Evolutionary conservation across 768 basidiomycete species (phyloP), one percentile per base, ranked within the genome.

Genomic region (Mycena rebaudengoi): DNA sequence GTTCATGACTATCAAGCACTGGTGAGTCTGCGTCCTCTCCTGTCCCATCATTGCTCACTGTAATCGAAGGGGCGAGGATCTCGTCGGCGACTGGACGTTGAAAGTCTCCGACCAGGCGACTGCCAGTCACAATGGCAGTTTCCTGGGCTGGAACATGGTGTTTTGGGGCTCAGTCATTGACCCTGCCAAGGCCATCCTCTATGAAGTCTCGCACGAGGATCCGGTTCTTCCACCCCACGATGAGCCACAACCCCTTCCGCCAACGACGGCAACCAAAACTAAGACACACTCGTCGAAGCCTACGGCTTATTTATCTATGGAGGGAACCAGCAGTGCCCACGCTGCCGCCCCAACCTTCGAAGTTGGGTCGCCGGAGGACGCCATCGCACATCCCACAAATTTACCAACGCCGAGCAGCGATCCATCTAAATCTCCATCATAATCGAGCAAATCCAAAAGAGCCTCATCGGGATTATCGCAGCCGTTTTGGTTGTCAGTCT

Each of bases 1-100:
- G n/a, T 99, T 99, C 73, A 99, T 98, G 96, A 88, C 88, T 25
- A 86, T 99, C 52, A 99, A 99, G 76, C 98, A 99, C 72, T 99
- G 98, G 97, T 97, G 62, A 75, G 88, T 78, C 29, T 20, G 29
- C 4, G 40, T 46, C 28, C 35, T 30, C 37, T 60, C 33, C 67
- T 23, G 25, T 12, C 33, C n/a, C 50, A 30, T 12, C 60, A 21
- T 46, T 53, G 2, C 55, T 1, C 6, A 4, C 46, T 32, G 2
- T 12, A 7, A 35, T 40, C 13, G 7, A 16, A 99, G 97, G 97
- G 96, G 92, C 45, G 98, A 99, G 79, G 83, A 93, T 75, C 91
- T 96, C 1, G 74, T 94, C 28, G 98, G 98, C 18, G 85, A 88
- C 20, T 99, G 98, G 98, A 94, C 87, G 0, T 85, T 99, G 59